A percentile compares a stretch with the other conserved stretches of the same genome.
phyloP scores from a whole-genome alignment of 2,329 filamentous ascomycete species.

The Didymella keratinophila region DNA sequence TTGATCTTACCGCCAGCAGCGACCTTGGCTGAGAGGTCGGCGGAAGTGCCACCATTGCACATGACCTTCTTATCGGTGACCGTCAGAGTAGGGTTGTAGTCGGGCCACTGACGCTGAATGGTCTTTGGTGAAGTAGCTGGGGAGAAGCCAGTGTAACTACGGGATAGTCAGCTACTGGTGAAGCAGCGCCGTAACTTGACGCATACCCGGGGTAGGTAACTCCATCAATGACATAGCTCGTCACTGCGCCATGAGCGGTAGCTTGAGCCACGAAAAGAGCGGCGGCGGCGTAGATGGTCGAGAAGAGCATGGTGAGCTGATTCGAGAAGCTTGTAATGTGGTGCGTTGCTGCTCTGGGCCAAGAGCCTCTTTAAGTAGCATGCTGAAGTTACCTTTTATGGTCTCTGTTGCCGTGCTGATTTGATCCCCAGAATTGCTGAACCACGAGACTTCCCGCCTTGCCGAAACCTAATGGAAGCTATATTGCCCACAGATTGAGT shows the following conservation, averaged over 20 bases:
- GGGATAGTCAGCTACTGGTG: conserved; percentile 46
- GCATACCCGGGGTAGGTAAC: conserved; percentile 42
- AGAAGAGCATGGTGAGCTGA: conserved; percentile 48
- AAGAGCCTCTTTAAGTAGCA: conserved; percentile 9
- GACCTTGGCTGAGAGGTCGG: conserved; percentile 56
- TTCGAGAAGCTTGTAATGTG: conserved; percentile 12
- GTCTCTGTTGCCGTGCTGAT: background rate
- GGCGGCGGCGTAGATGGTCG: conserved; percentile 45
- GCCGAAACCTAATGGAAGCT: conserved; percentile 8
- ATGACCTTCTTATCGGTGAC: conserved; percentile 61
- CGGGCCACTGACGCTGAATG: conserved; percentile 66
- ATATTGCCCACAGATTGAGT: conserved; percentile 17
- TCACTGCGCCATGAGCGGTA: conserved; percentile 48
- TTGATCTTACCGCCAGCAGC: conserved; percentile 60
- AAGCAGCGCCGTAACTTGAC: conserved; percentile 26
- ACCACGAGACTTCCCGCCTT: conserved; percentile 13
- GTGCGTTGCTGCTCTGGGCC: conserved; percentile 2
- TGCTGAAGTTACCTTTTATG: background rate
- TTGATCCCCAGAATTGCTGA: background rate
- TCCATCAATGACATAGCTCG: conserved; percentile 47
- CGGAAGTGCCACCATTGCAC: conserved; percentile 60
- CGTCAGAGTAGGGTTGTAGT: conserved; percentile 64
- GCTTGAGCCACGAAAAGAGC: conserved; percentile 42
- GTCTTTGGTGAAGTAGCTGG: conserved; percentile 58
- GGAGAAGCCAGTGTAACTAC: conserved; percentile 62